Conservation (phyloP, 2,329 filamentous ascomycete genomes). For the Claviceps quebecensis region DNA sequence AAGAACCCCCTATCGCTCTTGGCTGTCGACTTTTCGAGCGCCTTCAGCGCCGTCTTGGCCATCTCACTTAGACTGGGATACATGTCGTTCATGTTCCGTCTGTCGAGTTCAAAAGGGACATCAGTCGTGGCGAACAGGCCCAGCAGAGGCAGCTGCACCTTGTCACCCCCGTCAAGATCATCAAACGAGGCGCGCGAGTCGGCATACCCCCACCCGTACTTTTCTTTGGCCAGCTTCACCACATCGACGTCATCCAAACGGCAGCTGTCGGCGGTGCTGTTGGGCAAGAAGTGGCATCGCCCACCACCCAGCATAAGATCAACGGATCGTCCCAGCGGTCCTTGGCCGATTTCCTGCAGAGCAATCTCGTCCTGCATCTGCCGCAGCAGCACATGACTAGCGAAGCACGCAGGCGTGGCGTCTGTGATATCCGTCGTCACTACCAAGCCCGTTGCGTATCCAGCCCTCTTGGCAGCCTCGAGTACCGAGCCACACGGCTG, state of each 20-base stretch:
- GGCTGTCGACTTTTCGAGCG: conserved; percentile 67
- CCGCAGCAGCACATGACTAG: conserved; percentile 68
- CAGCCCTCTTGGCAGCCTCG: conserved; percentile 83
- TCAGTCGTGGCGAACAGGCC: conserved; percentile 73
- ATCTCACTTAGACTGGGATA: conserved; percentile 91
- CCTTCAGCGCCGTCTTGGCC: conserved; percentile 66
- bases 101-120: conserved; percentile 88
- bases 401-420: conserved; percentile 91
- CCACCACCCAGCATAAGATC: conserved; percentile 91
- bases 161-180: conserved; percentile 49
- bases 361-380: conserved; percentile 82
- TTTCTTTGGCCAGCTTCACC: conserved; percentile 54
- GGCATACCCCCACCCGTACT: conserved; percentile 68
- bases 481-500: conserved; percentile 82
- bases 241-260: conserved; percentile 67
- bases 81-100: conserved; percentile 58
- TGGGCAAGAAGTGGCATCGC: conserved; percentile 83
- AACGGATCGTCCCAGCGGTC: conserved; percentile 73
- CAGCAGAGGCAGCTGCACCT: conserved; percentile 63
- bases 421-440: conserved; percentile 93
- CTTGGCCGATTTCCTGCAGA: conserved; percentile 78
- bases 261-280: conserved; percentile 68
- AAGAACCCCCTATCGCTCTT: conserved; percentile 90
- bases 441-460: conserved; percentile 85
- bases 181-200: conserved; percentile 63